Base-by-base conservation (phyloP, 805 yeast genomes). In the Suhomyces canberraensis region DNA sequence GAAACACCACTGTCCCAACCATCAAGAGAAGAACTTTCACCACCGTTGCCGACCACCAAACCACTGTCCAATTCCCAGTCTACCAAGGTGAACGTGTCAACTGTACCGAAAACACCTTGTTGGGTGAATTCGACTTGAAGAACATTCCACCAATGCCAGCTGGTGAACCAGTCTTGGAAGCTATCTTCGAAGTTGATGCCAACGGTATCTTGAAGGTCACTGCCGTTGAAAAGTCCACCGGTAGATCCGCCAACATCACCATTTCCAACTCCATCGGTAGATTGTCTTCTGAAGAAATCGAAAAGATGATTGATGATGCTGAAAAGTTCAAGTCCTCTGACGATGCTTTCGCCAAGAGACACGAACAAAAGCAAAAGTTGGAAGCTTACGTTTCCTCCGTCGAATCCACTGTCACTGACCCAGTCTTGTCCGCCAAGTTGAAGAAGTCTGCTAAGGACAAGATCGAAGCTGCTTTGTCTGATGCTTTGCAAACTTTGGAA, bases 271-370 rank as follows among this genome's bases (percentile, higher is more conserved):
- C 73, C 36, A 68, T 67, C 49, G 73, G 73, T 66, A 66, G 71
- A 64, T 66, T 68, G 58, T 68, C 73, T 25, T 60, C 71, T 48
- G 73, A 67, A 42, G 73, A 68, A 60, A 68, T 68, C 52, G 73
- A 68, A 61, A 62, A 67, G 64, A 68, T 68, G 73, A 67, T 68
- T 51, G 51, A 54, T 46, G 73, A 68, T 54, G 73, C 73, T 52
- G 73, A 68, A 58, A 68, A 68, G 56, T 68, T 89, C 95, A 91
- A 91, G 88, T 78, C 91, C 64, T 86, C 95, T 60, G 98, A 91
- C 74, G 97, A 91, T 68, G 96, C 95, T 61, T 93, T 91, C 85
- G 95, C 98, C 75, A 91, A 90, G 90, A 84, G 84, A 71, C 97
- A 91, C 78, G 98, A 93, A 81, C 93, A 95, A 67, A 91, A 90